Evolutionary conservation across 2,329 filamentous ascomycete genomes (phyloP).

Genomic region (Aspergillus uvarum): DNA sequence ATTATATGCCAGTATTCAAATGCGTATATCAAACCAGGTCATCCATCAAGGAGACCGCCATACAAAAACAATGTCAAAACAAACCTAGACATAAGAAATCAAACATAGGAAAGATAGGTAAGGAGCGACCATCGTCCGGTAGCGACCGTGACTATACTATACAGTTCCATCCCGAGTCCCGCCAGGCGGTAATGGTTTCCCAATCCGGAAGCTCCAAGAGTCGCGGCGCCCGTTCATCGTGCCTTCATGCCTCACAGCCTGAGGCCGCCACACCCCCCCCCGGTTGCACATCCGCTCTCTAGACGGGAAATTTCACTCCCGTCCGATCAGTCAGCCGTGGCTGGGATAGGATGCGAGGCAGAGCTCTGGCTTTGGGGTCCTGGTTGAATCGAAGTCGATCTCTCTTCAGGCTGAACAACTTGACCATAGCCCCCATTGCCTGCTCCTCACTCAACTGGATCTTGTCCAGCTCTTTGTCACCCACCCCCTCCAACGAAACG

Average conservation of each 20-base stretch:
- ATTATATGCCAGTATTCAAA: neutral
- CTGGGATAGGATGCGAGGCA: slow-evolving; percentile 21
- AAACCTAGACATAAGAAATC: neutral
- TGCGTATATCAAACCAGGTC: neutral
- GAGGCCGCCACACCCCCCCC: neutral
- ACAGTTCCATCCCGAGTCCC: too few species aligned
- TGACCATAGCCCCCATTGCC: slow-evolving; percentile 22
- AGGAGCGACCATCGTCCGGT: neutral
- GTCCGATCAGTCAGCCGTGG: slow-evolving; percentile 16
- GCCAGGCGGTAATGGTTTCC: too few species aligned
- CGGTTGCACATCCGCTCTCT: neutral
- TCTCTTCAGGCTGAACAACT: slow-evolving; percentile 21
- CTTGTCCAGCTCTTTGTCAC: neutral
- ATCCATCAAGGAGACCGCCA: neutral
- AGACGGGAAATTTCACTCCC: slow-evolving; percentile 21
- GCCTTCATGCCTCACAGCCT: neutral
- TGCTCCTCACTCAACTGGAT: slow-evolving; percentile 18
- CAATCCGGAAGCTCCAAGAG: neutral
- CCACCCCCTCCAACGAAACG: slow-evolving; percentile 13
- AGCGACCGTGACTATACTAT: too few species aligned
- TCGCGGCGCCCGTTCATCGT: neutral
- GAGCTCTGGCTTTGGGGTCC: slow-evolving; percentile 19
- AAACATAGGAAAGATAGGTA: neutral
- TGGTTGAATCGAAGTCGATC: slow-evolving; percentile 21
- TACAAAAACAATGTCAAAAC: neutral